Evolutionary conservation across 768 basidiomycete genomes (phyloP).

Genomic region (Russula griseocarnosa): DNA sequence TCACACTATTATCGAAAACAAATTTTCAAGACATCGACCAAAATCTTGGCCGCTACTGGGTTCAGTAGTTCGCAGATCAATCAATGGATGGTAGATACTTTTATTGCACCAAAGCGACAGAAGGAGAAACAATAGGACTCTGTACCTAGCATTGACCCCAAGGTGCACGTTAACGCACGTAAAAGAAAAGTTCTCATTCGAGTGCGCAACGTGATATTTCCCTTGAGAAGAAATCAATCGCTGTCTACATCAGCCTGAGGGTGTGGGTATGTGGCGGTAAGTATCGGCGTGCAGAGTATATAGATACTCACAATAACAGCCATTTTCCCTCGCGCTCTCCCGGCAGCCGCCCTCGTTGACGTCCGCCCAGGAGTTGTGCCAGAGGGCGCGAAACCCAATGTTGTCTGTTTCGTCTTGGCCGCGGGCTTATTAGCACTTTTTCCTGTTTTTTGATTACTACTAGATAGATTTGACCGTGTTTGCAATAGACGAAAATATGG

Average conservation of each 20-base stretch:
- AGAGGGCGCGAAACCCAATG: conserved; percentile 57
- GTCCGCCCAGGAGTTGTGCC: conserved; percentile 40
- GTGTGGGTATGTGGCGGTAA: not conserved
- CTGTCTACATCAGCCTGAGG: conserved; percentile 30
- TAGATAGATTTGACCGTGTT: not conserved
- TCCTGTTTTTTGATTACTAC: conserved; percentile 36
- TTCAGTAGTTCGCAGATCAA: too few species aligned
- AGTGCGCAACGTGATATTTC: not conserved
- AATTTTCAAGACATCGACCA: too few species aligned
- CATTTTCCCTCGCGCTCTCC: conserved; percentile 61
- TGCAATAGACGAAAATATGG: not conserved
- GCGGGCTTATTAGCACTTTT: conserved; percentile 53
- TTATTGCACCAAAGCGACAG: not conserved
- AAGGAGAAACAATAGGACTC: not conserved
- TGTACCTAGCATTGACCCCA: not conserved
- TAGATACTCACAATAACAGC: conserved; percentile 41
- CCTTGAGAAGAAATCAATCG: conserved; percentile 18
- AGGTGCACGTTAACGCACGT: not conserved
- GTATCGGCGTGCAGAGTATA: conserved; percentile 6
- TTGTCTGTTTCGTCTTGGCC: conserved; percentile 45
- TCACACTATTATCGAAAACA: too few species aligned
- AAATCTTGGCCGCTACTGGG: too few species aligned
- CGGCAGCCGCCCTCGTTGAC: conserved; percentile 64
- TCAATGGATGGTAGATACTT: not conserved
- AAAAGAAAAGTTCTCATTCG: not conserved